These are phyloP conservation scores for Diaporthe capsici DNA, from an alignment of 2,329 filamentous ascomycete species.

Conservation along the genomic window DNA sequence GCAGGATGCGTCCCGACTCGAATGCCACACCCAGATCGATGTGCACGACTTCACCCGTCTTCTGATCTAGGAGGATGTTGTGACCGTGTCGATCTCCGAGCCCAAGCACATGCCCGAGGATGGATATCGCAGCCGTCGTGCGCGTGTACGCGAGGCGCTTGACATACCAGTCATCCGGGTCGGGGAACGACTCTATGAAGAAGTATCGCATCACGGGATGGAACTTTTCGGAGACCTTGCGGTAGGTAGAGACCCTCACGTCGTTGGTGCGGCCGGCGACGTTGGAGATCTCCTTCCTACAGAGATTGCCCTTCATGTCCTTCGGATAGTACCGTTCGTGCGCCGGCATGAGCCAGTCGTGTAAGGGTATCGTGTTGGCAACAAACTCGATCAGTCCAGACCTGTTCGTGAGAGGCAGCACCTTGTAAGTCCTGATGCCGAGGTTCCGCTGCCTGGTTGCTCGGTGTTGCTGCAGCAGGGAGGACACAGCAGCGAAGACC, in stretches of 20 bases:
- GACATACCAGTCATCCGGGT: conserved; percentile 96
- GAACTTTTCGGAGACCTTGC: conserved; percentile 84
- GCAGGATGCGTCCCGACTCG: conserved; percentile 94
- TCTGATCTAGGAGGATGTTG: conserved; percentile 93
- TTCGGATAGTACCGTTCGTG: conserved; percentile 89
- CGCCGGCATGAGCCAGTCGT: conserved; percentile 92
- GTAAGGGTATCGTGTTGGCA: conserved; percentile 89
- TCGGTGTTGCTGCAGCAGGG: conserved; percentile 87
- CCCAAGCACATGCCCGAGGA: conserved; percentile 92
- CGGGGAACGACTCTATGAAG: conserved; percentile 93
- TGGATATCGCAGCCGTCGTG: conserved; percentile 94
- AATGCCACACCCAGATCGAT: conserved; percentile 98
- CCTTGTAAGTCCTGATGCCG: conserved; percentile 96
- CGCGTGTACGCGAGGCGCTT: conserved; percentile 92
- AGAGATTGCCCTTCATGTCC: conserved; percentile 82
- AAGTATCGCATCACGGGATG: conserved; percentile 97
- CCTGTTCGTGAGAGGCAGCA: conserved; percentile 86
- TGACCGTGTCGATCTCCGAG: conserved; percentile 96
- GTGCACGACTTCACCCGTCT: conserved; percentile 93
- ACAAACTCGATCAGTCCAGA: conserved; percentile 98
- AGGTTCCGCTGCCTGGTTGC: conserved; percentile 89
- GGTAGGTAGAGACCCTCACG: conserved; percentile 80
- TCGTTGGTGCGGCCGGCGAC: conserved; percentile 80
- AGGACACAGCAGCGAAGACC: conserved; percentile 96
- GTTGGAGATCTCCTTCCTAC: conserved; percentile 83